Evolutionary conservation across 139 green algal genomes (phyloP).

Genomic region (Pleodorina starrii): DNA sequence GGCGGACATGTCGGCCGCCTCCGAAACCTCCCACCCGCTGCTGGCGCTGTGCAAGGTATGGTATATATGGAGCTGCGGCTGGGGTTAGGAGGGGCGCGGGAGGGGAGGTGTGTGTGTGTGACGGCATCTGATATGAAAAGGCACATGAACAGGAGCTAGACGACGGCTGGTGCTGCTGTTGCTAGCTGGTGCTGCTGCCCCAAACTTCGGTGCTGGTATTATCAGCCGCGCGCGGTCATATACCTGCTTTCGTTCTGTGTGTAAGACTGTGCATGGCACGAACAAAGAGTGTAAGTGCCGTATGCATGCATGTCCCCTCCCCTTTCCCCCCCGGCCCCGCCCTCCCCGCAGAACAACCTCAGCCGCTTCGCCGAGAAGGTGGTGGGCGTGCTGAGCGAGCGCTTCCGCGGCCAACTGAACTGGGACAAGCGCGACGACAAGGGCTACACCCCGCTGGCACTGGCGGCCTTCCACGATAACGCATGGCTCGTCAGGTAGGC

Average conservation of each 20-base stretch:
- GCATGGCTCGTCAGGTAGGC: constrained; percentile 44
- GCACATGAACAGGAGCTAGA: background rate
- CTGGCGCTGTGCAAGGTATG: constrained; percentile 52
- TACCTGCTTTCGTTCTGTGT: no score
- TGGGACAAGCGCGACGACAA: constrained; percentile 44
- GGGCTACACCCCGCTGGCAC: constrained; percentile 57
- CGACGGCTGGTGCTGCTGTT: background rate
- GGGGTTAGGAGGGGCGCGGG: background rate
- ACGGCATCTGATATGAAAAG: no score
- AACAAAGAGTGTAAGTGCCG: no score
- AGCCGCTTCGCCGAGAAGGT: constrained; percentile 46
- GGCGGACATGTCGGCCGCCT: background rate
- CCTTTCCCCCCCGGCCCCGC: no score
- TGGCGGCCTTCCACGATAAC: constrained; percentile 58
- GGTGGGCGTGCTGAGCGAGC: constrained; percentile 13
- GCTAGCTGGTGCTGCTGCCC: background rate
- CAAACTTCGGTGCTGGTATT: background rate
- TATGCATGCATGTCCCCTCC: no score
- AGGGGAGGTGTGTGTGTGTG: no score
- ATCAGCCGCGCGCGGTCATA: no score
- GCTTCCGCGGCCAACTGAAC: constrained; percentile 14
- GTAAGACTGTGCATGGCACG: no score
- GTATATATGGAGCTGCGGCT: background rate
- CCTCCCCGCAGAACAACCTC: constrained; percentile 20
- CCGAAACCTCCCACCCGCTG: constrained; percentile 25